Base-by-base conservation (phyloP, 1,284 basidiomycete species). In the Microbotryum scabiosae region DNA sequence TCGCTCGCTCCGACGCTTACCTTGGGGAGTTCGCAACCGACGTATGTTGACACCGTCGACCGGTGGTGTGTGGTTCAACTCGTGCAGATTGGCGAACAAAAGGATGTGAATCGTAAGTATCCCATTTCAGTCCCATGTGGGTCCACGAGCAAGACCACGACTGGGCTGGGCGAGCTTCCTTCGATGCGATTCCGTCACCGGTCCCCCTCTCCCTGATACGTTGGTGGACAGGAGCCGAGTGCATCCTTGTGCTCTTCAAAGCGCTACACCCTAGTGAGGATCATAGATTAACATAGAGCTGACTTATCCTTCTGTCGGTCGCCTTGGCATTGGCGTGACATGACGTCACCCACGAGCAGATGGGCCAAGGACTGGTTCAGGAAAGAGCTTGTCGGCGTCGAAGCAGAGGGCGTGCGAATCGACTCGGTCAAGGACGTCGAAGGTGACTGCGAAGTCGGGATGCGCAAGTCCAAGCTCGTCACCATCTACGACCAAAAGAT, bases 401-500 rank as follows among this genome's bases (percentile, higher is more conserved):
- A 59, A 36, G 66, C 63, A 5, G 51, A 60, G 26, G 63, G 67
- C 43, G 68, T 67, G n/a, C 30, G 21, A 6, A 49, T 69, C 21
- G 48, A 46, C 1, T 57, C 56, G 32, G 64, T 70, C 8, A 60
- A 51, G 43, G 63, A 70, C 47, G 55, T 62, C 14, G 68, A 69
- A 45, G 70, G 70, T 4, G 69, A 70, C 55, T 61, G 56, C 44
- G 70, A 70, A 32, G 49, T 70, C 12, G 70, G 69, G 20, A 69
- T 70, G 66, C 23, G 69, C 16, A 67, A 69, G 61, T 56, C 49
- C 50, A 69, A 65, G 59, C 61, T 70, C 36, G 61, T 71, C 45
- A 71, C 70, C n/a, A 66, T 71, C 60, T 72, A 72, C 60, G 70
- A 71, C 56, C 61, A 64, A 60, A 64, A 67, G 44, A 53, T 71